Conservation (phyloP, 179 eudicot species). For the Camellia oleifera region DNA sequence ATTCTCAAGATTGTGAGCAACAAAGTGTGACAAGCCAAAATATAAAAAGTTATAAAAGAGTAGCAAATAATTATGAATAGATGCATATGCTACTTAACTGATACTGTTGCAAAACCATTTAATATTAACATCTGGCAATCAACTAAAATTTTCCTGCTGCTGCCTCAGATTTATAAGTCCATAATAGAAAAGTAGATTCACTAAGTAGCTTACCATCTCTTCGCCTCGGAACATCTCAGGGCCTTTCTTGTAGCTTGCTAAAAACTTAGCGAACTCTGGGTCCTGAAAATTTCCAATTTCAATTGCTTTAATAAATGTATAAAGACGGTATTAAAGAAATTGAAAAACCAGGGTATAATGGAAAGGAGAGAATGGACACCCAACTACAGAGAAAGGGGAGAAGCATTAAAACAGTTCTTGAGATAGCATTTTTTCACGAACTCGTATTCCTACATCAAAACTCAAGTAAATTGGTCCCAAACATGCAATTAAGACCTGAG, state of each 20-base stretch:
- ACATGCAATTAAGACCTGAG: not conserved
- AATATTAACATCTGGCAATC: not conserved
- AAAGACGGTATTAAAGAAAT: not conserved
- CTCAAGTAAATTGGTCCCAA: not conserved
- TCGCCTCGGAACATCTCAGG: constrained; percentile 37
- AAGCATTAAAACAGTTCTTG: no score
- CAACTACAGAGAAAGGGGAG: not conserved
- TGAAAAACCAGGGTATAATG: not conserved
- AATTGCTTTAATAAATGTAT: constrained; percentile 9
- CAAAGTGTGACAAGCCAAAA: not conserved
- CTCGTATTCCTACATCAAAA: not conserved
- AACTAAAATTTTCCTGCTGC: not conserved
- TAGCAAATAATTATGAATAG: not conserved
- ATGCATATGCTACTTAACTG: not conserved
- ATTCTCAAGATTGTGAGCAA: not conserved
- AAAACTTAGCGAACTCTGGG: constrained; percentile 50
- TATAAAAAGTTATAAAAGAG: not conserved
- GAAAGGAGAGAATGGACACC: not conserved
- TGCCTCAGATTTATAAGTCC: not conserved
- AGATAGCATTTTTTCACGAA: not conserved
- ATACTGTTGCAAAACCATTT: not conserved
- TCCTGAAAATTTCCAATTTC: constrained; percentile 46
- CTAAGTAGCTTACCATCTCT: constrained; percentile 47
- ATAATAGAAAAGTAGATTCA: not conserved
- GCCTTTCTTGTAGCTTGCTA: constrained; percentile 43